phyloP scores from a whole-genome alignment of 2,329 filamentous ascomycete genomes.

The Zymoseptoria pseudotritici region DNA sequence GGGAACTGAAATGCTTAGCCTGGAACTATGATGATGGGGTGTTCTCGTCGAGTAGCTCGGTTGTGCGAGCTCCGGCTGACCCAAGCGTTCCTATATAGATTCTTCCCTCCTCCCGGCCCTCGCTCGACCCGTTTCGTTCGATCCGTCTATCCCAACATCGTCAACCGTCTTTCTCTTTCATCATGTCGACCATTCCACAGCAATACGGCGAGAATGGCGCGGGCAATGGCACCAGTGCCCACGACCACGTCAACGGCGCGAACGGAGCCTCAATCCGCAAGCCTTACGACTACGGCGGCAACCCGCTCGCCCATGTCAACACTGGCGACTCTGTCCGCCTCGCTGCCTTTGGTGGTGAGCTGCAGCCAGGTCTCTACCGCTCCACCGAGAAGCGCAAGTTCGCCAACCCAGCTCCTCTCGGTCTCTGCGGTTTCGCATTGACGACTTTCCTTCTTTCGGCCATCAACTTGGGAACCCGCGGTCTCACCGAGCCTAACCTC shows the following conservation, averaged over 20 bases:
- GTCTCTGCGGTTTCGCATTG: conserved; percentile 56
- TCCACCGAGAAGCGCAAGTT: conserved; percentile 36
- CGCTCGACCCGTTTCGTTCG: too few species aligned
- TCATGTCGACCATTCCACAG: conserved; percentile 38
- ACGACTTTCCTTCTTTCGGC: conserved; percentile 55
- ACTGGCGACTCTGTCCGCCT: conserved; percentile 44
- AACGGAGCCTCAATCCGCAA: conserved; percentile 32
- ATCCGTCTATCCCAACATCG: too few species aligned
- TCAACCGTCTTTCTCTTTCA: conserved; percentile 3
- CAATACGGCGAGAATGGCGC: conserved; percentile 27
- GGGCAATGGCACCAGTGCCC: conserved; percentile 23
- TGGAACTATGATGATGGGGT: too few species aligned
- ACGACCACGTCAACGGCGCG: conserved; percentile 31
- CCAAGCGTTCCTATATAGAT: too few species aligned
- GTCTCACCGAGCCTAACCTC: conserved; percentile 38
- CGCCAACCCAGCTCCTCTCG: conserved; percentile 54
- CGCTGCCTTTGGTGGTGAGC: conserved; percentile 45
- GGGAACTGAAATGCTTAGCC: too few species aligned
- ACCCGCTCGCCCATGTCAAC: conserved; percentile 44
- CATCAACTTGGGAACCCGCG: conserved; percentile 41
- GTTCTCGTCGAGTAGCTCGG: too few species aligned
- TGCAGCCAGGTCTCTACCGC: conserved; percentile 45
- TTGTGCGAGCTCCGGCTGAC: too few species aligned
- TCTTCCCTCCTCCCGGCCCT: too few species aligned
- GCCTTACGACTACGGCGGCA: conserved; percentile 45